Base-by-base conservation (phyloP, 257 asterid species). In the Plantago major region DNA sequence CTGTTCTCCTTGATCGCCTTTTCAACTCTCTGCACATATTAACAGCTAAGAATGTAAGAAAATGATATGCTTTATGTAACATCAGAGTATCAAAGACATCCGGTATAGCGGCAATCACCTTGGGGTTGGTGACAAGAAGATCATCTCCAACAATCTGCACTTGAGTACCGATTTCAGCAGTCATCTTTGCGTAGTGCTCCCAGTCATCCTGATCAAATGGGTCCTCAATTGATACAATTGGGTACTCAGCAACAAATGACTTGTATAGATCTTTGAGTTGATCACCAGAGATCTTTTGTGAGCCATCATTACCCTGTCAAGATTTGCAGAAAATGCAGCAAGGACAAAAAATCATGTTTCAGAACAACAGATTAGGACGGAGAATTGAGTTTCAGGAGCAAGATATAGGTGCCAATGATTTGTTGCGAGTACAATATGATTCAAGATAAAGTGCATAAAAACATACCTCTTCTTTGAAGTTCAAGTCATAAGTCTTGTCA, bases 141-240 rank as follows among this genome's bases (percentile, higher is more conserved):
- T 92, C 99, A 57, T 92, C 99, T 53, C 99, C 99, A 9, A 92
- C 97, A 75, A 92, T 92, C 75, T 92, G 99, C 8, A 93, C 97
- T 78, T 83, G 68, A 47, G 78, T 69, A 44, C 99, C 97, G n/a
- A 77, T 69, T 80, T 93, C 99, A 44, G 62, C 15, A 0, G 97
- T 92, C 22, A 92, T 16, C 76, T 89, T 92, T 11, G 95, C 73
- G 9, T 92, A 93, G 76, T 74, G 80, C 71, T 74, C 94, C 97
- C 96, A 92, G 87, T 89, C 99, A 73, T 92, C 99, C 74, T 92
- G 97, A 78, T 92, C 99, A 74, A 89, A 92, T 53, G 97, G 99
- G 66, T 89, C 99, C 64, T 92, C 99, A 64, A 92, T 92, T 28
- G 97, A 92, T 12, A 89, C 95, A 50, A 92, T 92, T 9, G 97